A percentile compares a stretch with the other conserved stretches of the same genome.
phyloP scores from a whole-genome alignment of 2,329 filamentous ascomycete genomes.

The Exophiala viscosa region DNA sequence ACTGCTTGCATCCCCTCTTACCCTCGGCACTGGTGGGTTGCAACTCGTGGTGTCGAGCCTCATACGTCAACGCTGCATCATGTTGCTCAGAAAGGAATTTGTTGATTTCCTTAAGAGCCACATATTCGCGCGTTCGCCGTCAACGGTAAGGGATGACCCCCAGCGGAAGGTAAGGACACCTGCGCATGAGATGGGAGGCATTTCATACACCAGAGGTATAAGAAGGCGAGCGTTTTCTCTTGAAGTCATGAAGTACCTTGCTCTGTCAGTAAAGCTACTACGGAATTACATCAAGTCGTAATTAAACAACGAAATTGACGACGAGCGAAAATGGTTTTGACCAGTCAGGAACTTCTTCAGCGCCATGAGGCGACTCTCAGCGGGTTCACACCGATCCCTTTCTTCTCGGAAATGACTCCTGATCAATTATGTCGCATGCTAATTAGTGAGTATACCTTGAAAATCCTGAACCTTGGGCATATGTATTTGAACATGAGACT shows the following conservation, averaged over 20 bases:
- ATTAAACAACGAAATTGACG: neutral
- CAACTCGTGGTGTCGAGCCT: too few relatives aligned
- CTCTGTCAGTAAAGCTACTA: neutral
- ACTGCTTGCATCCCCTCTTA: neutral
- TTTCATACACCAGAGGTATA: too few relatives aligned
- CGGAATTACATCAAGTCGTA: neutral
- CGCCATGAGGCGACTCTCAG: conserved; percentile 9
- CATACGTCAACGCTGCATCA: too few relatives aligned
- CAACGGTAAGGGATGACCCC: too few relatives aligned
- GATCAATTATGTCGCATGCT: conserved; percentile 4
- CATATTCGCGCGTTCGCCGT: too few relatives aligned
- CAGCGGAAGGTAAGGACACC: too few relatives aligned
- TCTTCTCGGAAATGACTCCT: conserved; percentile 7
- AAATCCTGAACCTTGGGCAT: too few relatives aligned
- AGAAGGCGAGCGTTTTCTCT: neutral
- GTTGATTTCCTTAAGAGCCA: too few relatives aligned
- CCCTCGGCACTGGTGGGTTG: neutral
- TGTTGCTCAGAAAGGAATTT: too few relatives aligned
- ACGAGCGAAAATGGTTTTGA: neutral
- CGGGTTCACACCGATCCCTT: conserved; percentile 6
- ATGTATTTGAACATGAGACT: too few relatives aligned
- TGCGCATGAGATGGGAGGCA: too few relatives aligned
- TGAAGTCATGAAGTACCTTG: neutral
- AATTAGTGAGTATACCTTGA: conserved; percentile 4
- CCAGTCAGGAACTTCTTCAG: conserved; percentile 9